Conservation (phyloP, 2,329 filamentous ascomycete species). For the Ophiostoma sp. region DNA sequence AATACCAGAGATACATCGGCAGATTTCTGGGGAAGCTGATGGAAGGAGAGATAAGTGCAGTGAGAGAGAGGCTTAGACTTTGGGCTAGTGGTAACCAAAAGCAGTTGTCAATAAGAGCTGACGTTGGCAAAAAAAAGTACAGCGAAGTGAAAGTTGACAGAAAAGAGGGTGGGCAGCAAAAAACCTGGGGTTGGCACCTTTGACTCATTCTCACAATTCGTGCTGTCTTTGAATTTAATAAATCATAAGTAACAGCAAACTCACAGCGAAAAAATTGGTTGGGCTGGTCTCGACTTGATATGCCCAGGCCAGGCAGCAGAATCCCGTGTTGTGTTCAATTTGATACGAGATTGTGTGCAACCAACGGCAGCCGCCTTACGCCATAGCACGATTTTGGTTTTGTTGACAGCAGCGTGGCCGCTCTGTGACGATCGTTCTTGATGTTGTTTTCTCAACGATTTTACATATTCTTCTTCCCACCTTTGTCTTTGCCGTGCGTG, state of each 20-base stretch:
- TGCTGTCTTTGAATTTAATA: background rate
- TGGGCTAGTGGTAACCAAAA: background rate
- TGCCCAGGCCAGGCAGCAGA: slow-evolving; percentile 15
- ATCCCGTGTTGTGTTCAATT: background rate
- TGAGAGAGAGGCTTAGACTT: slow-evolving; percentile 8
- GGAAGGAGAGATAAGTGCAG: background rate
- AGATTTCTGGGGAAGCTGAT: slow-evolving; percentile 14
- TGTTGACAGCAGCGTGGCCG: background rate
- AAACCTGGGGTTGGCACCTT: background rate
- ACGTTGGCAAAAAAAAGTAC: background rate
- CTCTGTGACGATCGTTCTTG: too few relatives aligned
- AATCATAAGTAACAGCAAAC: background rate
- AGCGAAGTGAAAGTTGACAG: background rate
- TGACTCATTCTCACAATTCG: background rate
- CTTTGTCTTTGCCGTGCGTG: background rate
- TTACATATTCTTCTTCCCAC: too few relatives aligned
- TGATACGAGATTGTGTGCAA: slow-evolving; percentile 9
- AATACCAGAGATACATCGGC: background rate
- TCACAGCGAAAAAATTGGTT: background rate
- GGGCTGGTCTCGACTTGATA: background rate
- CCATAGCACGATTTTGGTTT: background rate
- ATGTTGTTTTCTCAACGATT: background rate
- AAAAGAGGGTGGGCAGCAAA: background rate
- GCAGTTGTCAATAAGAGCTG: background rate
- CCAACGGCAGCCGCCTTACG: background rate